Base-by-base conservation (phyloP, 495 filamentous ascomycete species). In the Hypoxylon lenormandii region DNA sequence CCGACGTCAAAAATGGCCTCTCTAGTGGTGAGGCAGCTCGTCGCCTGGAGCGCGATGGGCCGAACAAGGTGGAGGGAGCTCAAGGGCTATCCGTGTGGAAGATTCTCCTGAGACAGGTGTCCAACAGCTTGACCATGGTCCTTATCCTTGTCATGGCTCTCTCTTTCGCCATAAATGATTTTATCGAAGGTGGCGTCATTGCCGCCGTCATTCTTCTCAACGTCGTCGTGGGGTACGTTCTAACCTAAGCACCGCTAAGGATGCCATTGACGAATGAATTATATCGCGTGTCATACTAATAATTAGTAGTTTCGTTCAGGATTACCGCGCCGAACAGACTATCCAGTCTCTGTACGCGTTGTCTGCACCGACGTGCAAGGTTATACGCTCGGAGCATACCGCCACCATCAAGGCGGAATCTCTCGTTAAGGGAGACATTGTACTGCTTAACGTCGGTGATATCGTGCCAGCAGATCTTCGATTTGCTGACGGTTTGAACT, bases 141-240 rank as follows among this genome's bases (percentile, higher is more conserved):
- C 87, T 93, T 49, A 83, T 93, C n/a, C 80, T 76, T 49, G 91
- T 89, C 60, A 92, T 92, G 90, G 87, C 84, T 22, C 80, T 92
- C 38, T 91, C 89, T 56, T 92, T 90, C 71, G 89, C 86, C 61
- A 91, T 92, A 64, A 76, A 86, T 57, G 89, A 91, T 65, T 93
- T 86, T 69, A 88, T 92, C 70, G 90, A 93, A 79, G 90, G 89
- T 42, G 89, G 88, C 52, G 90, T 92, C 60, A 87, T 92, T 52
- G 83, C 89, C 1, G 89, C 88, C 38, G 90, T 93, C 64, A 91
- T 93, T 58, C 64, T 86, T 40, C 80, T 93, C 67, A 93, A 93
- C 74, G 88, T 92, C 55, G 64, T 87, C 38, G 87, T 92, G 21
- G 90, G 89, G 78, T 85, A 77, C 49, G 81, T 64, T 59, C 30